These are phyloP conservation scores for Incumbomyces lentus DNA, from an alignment of 2,329 filamentous ascomycete species.

Conservation along the genomic window DNA sequence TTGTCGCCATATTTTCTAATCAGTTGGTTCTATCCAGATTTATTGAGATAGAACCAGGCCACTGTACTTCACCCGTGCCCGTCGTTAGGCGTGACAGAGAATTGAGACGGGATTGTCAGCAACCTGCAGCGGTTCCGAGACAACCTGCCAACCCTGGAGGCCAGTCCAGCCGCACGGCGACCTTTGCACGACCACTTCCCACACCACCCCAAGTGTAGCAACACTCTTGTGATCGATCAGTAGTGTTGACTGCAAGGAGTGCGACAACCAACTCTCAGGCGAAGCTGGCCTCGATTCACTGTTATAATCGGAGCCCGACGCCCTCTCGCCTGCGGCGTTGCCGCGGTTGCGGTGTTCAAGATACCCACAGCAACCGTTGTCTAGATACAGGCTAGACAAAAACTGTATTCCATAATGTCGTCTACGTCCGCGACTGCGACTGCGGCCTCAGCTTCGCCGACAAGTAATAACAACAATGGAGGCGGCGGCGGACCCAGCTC, in stretches of 20 bases:
- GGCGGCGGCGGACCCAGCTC: conserved; percentile 46
- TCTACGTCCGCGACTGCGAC: neutral
- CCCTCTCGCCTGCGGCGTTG: neutral
- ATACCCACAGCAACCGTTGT: neutral
- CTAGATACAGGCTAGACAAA: neutral
- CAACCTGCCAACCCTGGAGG: neutral
- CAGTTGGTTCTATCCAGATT: too few relatives aligned
- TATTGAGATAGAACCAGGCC: too few relatives aligned
- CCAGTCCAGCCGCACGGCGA: neutral
- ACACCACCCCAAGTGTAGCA: neutral
- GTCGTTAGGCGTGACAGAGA: too few relatives aligned
- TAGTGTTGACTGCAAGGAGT: neutral
- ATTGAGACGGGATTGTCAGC: neutral
- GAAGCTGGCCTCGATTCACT: neutral
- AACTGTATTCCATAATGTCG: neutral
- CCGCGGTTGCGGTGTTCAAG: neutral
- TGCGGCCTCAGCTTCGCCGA: neutral
- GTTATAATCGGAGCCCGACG: neutral
- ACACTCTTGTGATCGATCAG: neutral
- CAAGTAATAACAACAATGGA: neutral
- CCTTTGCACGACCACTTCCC: conserved; percentile 2
- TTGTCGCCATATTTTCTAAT: too few relatives aligned
- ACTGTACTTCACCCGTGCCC: too few relatives aligned
- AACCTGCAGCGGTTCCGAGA: neutral
- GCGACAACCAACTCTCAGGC: neutral